These are phyloP conservation scores for Manihot esculenta DNA, from an alignment of 441 rosid species.

Conservation along the genomic window DNA sequence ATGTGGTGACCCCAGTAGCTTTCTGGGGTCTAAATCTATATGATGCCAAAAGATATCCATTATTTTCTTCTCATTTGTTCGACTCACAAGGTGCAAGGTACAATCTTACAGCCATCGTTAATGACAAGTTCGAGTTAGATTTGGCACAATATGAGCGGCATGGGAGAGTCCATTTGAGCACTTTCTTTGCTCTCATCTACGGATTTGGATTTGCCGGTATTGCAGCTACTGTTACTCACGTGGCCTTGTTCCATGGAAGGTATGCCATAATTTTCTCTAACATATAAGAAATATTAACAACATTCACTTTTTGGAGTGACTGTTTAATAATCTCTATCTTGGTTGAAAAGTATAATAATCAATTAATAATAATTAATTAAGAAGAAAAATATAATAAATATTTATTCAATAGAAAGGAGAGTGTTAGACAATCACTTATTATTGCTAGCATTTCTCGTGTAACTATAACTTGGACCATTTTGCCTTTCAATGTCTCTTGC, in stretches of 20 bases:
- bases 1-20: conserved; percentile 24
- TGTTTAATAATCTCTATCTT: too few species aligned
- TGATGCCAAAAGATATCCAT: conserved; percentile 27
- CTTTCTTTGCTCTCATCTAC: conserved; percentile 35
- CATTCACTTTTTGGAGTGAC: too few species aligned
- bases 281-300: too few species aligned
- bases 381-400: too few species aligned
- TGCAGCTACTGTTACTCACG: conserved; percentile 34
- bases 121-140: conserved; percentile 32
- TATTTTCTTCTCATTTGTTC: conserved; percentile 32
- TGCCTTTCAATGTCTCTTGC: not conserved
- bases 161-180: conserved; percentile 33
- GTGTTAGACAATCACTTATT: too few species aligned
- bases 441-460: too few species aligned
- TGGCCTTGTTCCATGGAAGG: conserved; percentile 45
- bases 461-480: too few species aligned
- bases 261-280: not conserved
- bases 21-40: conserved; percentile 35
- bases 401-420: too few species aligned
- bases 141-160: conserved; percentile 20
- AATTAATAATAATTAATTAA: too few species aligned
- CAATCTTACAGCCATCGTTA: conserved; percentile 27
- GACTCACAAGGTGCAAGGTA: conserved; percentile 23
- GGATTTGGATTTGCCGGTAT: conserved; percentile 39
- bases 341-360: too few species aligned